Base-by-base conservation (phyloP, 2,329 filamentous ascomycete genomes). In the Diaporthe longicolla region DNA sequence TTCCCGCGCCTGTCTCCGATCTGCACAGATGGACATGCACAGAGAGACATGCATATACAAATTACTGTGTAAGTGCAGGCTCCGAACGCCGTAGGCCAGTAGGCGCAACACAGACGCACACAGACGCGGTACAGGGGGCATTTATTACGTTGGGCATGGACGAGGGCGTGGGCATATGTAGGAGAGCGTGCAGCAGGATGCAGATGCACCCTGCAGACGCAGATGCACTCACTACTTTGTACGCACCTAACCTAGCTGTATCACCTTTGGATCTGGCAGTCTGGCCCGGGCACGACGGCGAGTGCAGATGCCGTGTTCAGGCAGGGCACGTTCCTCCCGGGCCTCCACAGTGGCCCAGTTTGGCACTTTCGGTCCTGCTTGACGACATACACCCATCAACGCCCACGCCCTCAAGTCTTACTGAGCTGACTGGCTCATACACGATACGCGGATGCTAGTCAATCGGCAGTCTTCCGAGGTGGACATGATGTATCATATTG, bases 181-280 rank as follows among this genome's bases (percentile, higher is more conserved):
- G 19, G 40, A 48, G 24, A 29, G 26, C n/a, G 1, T 59, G 55
- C 55, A 40, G 59, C 21, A 43, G 29, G 54, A 8, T 57, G 54
- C 54, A 35, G 54, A 10, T 57, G 59, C 57, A 43, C 7, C 17
- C 5, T 61, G 58, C 37, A 45, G 24, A 63, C 29, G 59, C 59
- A 63, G 59, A 45, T 29, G 59, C 59, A 48, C 59, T 63, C 37
- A 45, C 37, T 29, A 63, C 40, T 26, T 63, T 63, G 57, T 59
- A 17, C 57, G 57, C 57, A 59, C 32, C 19, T 43, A 61, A 19
- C 37, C 37, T 37, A 4, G 9, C 43, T 66, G 61, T 52, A 66
- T 52, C 43, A 66, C 61, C 43, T 37, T 45, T 52, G 29, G 61
- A 66, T 66, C 61, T 66, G 61, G 45, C 61, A 66, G 61, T 26